phyloP scores from a whole-genome alignment of 2,329 filamentous ascomycete species.

The Dryadomyces quercivorus region DNA sequence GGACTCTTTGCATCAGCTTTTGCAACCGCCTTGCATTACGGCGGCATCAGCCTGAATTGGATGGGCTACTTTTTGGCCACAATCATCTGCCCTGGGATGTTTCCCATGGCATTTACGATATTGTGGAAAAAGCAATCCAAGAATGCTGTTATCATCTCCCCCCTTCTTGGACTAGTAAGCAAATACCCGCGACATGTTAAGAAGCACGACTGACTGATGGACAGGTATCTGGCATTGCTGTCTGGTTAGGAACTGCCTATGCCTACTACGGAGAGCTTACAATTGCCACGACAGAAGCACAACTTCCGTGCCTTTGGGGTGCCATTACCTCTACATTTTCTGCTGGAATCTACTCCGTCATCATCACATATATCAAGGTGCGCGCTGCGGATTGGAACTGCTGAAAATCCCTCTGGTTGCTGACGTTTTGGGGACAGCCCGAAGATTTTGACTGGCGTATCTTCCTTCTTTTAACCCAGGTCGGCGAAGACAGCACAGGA shows the following conservation, averaged over 20 bases:
- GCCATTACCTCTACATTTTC: conserved; percentile 1
- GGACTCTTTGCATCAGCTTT: conserved; percentile 66
- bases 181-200: no score
- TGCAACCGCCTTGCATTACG: conserved; percentile 60
- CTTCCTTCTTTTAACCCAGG: background rate
- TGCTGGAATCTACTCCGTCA: background rate
- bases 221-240: conserved; percentile 1
- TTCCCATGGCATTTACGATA: conserved; percentile 69
- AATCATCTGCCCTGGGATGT: conserved; percentile 72
- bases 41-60: conserved; percentile 74
- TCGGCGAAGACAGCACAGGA: background rate
- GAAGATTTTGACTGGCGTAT: conserved; percentile 1
- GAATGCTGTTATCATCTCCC: conserved; percentile 33
- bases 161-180: background rate
- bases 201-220: no score
- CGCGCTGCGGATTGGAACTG: background rate
- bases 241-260: background rate
- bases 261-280: conserved; percentile 1
- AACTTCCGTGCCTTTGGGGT: conserved; percentile 1
- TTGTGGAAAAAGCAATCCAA: conserved; percentile 71
- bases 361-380: conserved; percentile 1
- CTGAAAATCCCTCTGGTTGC: background rate
- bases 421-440: background rate
- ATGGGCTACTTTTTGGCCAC: conserved; percentile 67
- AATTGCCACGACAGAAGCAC: background rate